Conservation (phyloP, 176 grass and related monocot species). For the Triticum monococcum region DNA sequence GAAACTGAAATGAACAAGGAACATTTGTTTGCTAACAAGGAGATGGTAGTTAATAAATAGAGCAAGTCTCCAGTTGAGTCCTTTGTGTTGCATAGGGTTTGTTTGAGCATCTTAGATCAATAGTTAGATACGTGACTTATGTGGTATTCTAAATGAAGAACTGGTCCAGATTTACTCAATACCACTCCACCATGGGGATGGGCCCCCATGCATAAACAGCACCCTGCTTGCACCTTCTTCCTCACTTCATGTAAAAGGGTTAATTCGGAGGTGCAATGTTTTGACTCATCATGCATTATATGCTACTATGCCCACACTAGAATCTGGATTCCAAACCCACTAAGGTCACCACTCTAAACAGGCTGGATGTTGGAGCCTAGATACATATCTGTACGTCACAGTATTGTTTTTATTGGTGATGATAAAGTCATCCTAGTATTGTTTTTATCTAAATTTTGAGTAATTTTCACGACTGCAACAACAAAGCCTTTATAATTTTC, state of each 20-base stretch:
- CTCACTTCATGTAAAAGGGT: not conserved
- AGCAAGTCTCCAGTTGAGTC: not conserved
- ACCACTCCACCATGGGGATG: not conserved
- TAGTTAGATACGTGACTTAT: not conserved
- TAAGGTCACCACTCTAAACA: too few species aligned
- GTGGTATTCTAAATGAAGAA: not conserved
- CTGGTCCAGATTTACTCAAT: not conserved
- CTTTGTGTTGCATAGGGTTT: not conserved
- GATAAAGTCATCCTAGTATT: too few species aligned
- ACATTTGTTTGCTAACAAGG: not conserved
- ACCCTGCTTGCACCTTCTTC: not conserved
- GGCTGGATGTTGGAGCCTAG: too few species aligned
- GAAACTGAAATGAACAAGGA: conserved; percentile 7
- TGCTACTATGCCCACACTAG: too few species aligned
- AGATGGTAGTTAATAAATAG: not conserved
- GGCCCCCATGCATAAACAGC: not conserved
- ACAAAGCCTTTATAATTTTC: not conserved
- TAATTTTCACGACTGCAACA: not conserved
- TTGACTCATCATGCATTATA: too few species aligned
- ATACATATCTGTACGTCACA: too few species aligned
- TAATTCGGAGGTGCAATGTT: too few species aligned
- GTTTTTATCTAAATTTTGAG: too few species aligned
- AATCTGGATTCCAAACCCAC: too few species aligned
- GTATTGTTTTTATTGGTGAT: too few species aligned
- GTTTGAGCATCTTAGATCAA: not conserved